Evolutionary conservation across 176 grass and related monocot species (phyloP).

Genomic region (Oryza punctata): DNA sequence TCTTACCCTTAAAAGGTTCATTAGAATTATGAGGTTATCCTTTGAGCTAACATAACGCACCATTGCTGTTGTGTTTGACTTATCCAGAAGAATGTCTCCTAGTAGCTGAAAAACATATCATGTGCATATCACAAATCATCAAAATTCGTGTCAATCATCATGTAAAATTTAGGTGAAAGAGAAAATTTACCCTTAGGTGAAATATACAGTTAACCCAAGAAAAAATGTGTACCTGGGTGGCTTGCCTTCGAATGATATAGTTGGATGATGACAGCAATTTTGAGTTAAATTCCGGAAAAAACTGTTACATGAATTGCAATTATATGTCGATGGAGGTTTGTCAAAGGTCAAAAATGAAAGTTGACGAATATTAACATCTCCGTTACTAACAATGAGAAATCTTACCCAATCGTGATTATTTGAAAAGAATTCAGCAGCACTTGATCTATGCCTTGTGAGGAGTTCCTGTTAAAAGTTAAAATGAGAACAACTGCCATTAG

Average conservation of each 20-base stretch:
- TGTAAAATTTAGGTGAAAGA: not conserved
- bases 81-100: constrained; percentile 67
- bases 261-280: constrained; percentile 52
- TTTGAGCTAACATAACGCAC: constrained; percentile 57
- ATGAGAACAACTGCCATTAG: not conserved
- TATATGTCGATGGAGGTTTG: not conserved
- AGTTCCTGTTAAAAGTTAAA: constrained; percentile 50
- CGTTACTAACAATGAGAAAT: not conserved
- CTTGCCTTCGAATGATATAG: constrained; percentile 59
- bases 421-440: constrained; percentile 48
- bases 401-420: constrained; percentile 72
- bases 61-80: constrained; percentile 54
- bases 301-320: constrained; percentile 29
- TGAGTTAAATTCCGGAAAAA: constrained; percentile 65
- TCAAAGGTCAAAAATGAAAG: not conserved
- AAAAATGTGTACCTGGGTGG: constrained; percentile 30
- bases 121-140: not conserved
- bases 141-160: not conserved
- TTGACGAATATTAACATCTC: not conserved
- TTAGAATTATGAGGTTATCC: constrained; percentile 60
- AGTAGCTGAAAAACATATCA: constrained; percentile 50
- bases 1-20: constrained; percentile 75
- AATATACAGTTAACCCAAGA: too few relatives aligned
- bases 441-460: constrained; percentile 58
- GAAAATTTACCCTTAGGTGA: too few relatives aligned